Evolutionary conservation across 305 asterid species (phyloP), one percentile per base, ranked within the genome.

Genomic region (Fraxinus sp.): DNA sequence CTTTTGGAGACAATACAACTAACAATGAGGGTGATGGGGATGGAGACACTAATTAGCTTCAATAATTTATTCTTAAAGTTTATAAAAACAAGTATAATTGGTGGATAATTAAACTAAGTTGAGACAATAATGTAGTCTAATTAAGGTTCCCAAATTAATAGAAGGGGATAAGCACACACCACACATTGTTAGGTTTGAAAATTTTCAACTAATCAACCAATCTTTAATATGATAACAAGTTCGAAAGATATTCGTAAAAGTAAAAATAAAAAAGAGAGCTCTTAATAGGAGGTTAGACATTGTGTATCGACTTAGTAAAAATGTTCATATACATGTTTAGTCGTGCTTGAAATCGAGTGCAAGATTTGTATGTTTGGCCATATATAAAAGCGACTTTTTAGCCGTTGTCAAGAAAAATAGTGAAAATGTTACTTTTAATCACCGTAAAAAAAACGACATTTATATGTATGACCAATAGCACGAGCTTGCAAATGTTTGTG

Each of bases 1-100:
- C 89, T 87, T 88, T 91, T 76, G 32, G 91, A 88, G 92, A 91
- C 92, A 88, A 77, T 79, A 66, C 72, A 85, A 86, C 85, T 86
- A 83, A 80, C 84, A 79, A 49, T 87, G 89, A 88, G 78, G 86
- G 77, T 75, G 94, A 91, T 89, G 80, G 77, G 32, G 88, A 87
- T 87, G 79, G 83, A 43, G 87, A 89, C 92, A 75, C 26, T 39
- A 43, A 83, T 32, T 71, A 33, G 43, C 43, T 71, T 7, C 77
- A 71, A 71, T 71, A 14, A 32, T 71, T 71, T 71, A 32, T 71
- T 30, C 77, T 71, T 71, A 71, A 14, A 71, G 14, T 11, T 5
- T 14, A 28, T 24, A 26, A 71, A 30, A 33, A 13, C 7, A 71
- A 13, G 10, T 30, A 71, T 71, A 30, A 71, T 71, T 71, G 76